Conservation (phyloP, 805 yeast species). For the Komagataella populi region DNA sequence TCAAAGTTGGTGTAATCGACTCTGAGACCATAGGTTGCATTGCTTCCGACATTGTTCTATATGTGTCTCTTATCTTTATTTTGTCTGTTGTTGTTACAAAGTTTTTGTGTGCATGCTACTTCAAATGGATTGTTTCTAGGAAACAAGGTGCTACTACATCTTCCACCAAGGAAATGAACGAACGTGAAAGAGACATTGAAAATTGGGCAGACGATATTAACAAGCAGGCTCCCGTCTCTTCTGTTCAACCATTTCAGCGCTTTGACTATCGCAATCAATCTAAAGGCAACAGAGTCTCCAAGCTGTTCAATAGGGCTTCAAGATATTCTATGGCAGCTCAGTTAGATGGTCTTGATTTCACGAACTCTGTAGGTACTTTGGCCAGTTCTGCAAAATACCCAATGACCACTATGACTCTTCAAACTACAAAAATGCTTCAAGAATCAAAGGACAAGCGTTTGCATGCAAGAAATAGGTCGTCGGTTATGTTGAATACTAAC, state of each 20-base stretch:
- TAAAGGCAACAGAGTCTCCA: not conserved
- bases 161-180: slow-evolving; percentile 37
- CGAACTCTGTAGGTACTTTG: not conserved
- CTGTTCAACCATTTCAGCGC: slow-evolving; percentile 22
- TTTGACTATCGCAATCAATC: not conserved
- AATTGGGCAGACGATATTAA: slow-evolving; percentile 69
- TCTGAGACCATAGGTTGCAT: slow-evolving; percentile 88
- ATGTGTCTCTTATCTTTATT: slow-evolving; percentile 72
- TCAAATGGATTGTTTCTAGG: slow-evolving; percentile 70
- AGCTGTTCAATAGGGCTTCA: not conserved
- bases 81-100: slow-evolving; percentile 66
- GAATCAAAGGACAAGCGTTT: not conserved
- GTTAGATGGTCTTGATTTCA: not conserved
- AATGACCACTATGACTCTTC: not conserved
- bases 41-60: slow-evolving; percentile 75
- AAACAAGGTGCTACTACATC: slow-evolving; percentile 60
- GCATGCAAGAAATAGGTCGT: not conserved
- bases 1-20: slow-evolving; percentile 83
- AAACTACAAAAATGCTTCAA: not conserved
- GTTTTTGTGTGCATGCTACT: slow-evolving; percentile 79
- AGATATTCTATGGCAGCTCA: not conserved
- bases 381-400: not conserved
- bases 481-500: not conserved
- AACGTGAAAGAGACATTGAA: slow-evolving; percentile 59
- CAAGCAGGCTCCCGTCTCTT: slow-evolving; percentile 31